Percentiles rank a stretch among this genome's conserved stretches.
Conservation (phyloP, 2,329 filamentous ascomycete species). For the Botrytis porri region DNA sequence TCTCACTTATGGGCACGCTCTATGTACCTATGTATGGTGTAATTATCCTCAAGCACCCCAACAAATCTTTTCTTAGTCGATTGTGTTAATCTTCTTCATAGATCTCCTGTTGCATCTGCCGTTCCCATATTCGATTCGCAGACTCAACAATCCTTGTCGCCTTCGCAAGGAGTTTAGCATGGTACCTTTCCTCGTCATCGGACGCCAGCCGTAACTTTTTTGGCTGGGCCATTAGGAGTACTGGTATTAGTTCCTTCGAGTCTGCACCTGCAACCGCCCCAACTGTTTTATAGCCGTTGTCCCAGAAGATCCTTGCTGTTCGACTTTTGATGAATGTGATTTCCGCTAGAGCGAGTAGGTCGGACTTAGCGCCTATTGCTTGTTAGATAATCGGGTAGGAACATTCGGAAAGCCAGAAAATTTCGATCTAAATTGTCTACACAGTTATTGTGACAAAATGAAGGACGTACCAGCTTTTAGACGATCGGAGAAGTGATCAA, state of each 20-base stretch:
- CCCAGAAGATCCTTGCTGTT: slow-evolving; percentile 71
- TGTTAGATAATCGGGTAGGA: slow-evolving; percentile 8
- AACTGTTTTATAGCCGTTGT: slow-evolving; percentile 70
- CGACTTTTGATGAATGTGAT: slow-evolving; percentile 75
- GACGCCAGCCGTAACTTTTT: slow-evolving; percentile 58
- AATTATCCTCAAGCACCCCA: neutral
- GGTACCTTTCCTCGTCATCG: slow-evolving; percentile 57
- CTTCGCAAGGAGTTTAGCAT: slow-evolving; percentile 62
- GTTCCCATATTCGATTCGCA: slow-evolving; percentile 64
- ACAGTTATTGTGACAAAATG: neutral
- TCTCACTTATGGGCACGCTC: neutral
- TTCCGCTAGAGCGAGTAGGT: slow-evolving; percentile 67
- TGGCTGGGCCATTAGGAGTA: slow-evolving; percentile 72
- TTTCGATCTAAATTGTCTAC: neutral
- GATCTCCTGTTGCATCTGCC: slow-evolving; percentile 29
- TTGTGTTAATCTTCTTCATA: slow-evolving; percentile 25
- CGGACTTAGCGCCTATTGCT: slow-evolving; percentile 58
- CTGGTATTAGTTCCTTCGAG: slow-evolving; percentile 62
- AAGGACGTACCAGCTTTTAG: slow-evolving; percentile 52
- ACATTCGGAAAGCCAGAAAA: neutral
- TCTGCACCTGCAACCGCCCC: slow-evolving; percentile 67
- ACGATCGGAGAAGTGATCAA: slow-evolving; percentile 74
- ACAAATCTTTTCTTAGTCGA: neutral
- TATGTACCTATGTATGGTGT: neutral
- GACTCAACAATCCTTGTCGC: slow-evolving; percentile 66